Percentiles rank a stretch among this genome's conserved stretches.
Evolutionary conservation across 208 protist genomes (phyloP).

Genomic region (Acanthamoeba sp.): DNA sequence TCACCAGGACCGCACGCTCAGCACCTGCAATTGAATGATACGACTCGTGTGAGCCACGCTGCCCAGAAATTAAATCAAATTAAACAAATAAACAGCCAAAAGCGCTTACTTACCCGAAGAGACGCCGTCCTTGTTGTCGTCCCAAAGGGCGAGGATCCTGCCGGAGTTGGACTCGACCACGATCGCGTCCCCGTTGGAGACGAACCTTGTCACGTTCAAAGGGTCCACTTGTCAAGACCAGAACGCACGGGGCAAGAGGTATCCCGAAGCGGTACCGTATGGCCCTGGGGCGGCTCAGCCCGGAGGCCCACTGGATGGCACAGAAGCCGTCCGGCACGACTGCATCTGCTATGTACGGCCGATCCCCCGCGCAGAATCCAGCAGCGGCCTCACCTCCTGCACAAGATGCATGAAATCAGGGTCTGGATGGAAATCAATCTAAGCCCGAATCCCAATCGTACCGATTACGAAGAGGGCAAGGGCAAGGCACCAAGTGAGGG

Average conservation of each 20-base stretch:
- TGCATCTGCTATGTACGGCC: neutral
- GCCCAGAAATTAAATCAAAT: too few relatives aligned
- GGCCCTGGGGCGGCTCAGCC: neutral
- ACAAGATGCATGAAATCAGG: neutral
- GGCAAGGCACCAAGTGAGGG: neutral
- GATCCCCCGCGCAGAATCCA: neutral
- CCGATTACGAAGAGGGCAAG: neutral
- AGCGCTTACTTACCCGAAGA: neutral
- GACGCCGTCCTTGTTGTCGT: slow-evolving; percentile 20
- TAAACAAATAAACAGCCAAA: too few relatives aligned
- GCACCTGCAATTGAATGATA: too few relatives aligned
- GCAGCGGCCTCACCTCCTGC: neutral
- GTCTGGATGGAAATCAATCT: neutral
- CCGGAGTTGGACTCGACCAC: neutral
- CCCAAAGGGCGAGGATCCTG: neutral
- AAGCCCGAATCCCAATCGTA: neutral
- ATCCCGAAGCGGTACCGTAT: neutral
- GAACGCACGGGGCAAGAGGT: neutral
- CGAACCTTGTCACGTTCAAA: too few relatives aligned
- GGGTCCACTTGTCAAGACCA: too few relatives aligned
- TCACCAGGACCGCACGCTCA: neutral
- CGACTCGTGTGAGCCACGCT: too few relatives aligned
- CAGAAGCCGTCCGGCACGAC: slow-evolving; percentile 37
- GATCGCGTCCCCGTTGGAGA: slow-evolving; percentile 16
- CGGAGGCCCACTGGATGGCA: neutral